Conservation (phyloP, 2,329 filamentous ascomycete species). For the Dothideomycetidae sp. region DNA sequence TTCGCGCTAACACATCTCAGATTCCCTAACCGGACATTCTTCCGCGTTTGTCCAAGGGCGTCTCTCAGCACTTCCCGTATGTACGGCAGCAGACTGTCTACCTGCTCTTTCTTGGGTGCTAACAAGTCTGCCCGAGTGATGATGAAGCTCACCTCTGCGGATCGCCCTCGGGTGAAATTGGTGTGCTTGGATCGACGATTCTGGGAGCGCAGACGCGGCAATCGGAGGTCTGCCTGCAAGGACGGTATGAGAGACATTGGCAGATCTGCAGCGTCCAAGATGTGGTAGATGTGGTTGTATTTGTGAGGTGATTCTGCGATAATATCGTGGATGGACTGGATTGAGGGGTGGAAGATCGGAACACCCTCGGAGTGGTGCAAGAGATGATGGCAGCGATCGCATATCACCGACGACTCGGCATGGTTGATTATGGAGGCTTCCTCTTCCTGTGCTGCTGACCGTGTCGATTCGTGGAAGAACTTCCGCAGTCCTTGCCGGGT, state of each 20-base stretch:
- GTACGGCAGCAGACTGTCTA: constrained; percentile 77
- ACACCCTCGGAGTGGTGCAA: constrained; percentile 58
- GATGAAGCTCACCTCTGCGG: constrained; percentile 74
- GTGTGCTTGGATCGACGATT: constrained; percentile 62
- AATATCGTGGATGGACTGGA: constrained; percentile 68
- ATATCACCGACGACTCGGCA: constrained; percentile 42
- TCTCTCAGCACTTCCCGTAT: constrained; percentile 62
- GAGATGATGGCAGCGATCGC: constrained; percentile 75
- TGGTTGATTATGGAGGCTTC: constrained; percentile 6
- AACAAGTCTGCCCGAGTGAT: constrained; percentile 80
- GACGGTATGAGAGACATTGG: constrained; percentile 81
- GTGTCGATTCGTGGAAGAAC: constrained; percentile 13
- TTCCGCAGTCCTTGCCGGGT: constrained; percentile 30
- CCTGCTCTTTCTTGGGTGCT: constrained; percentile 67
- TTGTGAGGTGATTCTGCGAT: constrained; percentile 80
- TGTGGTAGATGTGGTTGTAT: constrained; percentile 87
- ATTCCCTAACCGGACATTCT: constrained; percentile 71
- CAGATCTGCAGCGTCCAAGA: constrained; percentile 91
- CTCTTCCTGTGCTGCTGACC: constrained; percentile 26
- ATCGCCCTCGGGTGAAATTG: constrained; percentile 51
- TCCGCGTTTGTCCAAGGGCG: constrained; percentile 53
- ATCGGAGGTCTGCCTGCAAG: constrained; percentile 53
- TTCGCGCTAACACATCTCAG: constrained; percentile 75
- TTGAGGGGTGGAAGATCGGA: constrained; percentile 64
- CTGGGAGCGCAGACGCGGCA: constrained; percentile 60